Base-by-base conservation (phyloP, 805 yeast species). In the Brettanomyces anomalus region DNA sequence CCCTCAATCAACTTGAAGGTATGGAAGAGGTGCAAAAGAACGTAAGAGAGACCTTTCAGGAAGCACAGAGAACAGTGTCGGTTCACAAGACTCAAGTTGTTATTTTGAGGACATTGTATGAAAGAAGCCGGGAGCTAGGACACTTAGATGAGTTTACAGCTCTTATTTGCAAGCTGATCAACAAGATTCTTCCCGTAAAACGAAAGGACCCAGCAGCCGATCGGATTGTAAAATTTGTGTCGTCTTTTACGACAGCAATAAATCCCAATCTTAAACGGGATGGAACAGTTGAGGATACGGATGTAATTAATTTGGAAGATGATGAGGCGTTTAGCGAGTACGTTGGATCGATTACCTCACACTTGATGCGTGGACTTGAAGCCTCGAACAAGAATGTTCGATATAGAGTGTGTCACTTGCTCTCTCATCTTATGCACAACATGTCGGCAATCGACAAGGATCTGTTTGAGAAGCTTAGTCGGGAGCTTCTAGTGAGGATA, bases 301-400 rank as follows among this genome's bases (percentile, higher is more conserved):
- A 58, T 35, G 61, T 50, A 10, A 34, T 41, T 4, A 61, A 52
- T 13, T 53, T 50, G 17, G 59, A 53, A 4, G 65, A 60, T 13
- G 71, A 65, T n/a, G 41, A 16, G n/a, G 42, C 49, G 34, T 70
- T 74, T 37, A 57, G 74, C 2, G 62, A 69, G 17, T 84, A 87
- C 53, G 71, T 82, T 11, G 79, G 78, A 44, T 65, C 63, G 43
- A 58, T 87, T 24, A 70, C 86, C 2, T 68, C 75, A 17, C 90
- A 85, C 58, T 62, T 88, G 32, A 60, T 84, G n/a, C 69, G 79
- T 45, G 97, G 97, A 1, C 70, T 84, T 1, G 85, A 81, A 47
- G 83, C 95, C 11, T 75, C 75, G 50, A 83, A 85, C 55, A 79
- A 76, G 53, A 75, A 72, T 44, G 96, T 90, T 1, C 66, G 98